Percentiles rank a stretch among this genome's conserved stretches.
These are phyloP conservation scores for Fonsecaea multimorphosa DNA, from an alignment of 2,329 filamentous ascomycete genomes.

Conservation along the genomic window DNA sequence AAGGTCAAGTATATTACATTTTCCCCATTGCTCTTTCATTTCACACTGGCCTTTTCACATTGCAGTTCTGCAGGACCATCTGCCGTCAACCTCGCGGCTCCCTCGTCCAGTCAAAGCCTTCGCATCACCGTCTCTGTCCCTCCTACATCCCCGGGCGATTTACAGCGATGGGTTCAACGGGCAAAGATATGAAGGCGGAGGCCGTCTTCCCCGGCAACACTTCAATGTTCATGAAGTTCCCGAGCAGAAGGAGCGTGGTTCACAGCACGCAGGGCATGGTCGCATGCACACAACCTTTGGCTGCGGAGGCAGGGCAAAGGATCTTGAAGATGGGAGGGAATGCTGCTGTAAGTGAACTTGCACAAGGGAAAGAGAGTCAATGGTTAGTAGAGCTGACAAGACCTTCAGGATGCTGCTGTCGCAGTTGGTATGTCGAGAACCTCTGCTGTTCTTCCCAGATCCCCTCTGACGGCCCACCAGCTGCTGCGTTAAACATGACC, in stretches of 20 bases:
- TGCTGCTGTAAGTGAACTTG: conserved; percentile 72
- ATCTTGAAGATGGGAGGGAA: conserved; percentile 89
- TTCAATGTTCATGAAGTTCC: conserved; percentile 63
- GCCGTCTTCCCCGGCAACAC: conserved; percentile 59
- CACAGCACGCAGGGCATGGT: conserved; percentile 94
- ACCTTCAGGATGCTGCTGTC: conserved; percentile 83
- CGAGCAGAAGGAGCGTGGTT: conserved; percentile 86
- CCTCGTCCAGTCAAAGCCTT: not conserved
- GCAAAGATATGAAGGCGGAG: conserved; percentile 42
- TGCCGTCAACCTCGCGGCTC: not conserved
- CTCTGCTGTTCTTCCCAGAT: conserved; percentile 4
- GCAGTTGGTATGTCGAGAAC: conserved; percentile 70
- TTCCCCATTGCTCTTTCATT: not conserved
- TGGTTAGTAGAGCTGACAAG: not conserved
- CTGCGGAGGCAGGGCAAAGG: conserved; percentile 83
- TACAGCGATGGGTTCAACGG: conserved; percentile 30
- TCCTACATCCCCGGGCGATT: not conserved
- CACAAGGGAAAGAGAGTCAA: not conserved
- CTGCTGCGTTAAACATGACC: conserved; percentile 89
- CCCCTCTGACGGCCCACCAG: conserved; percentile 52
- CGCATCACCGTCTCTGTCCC: not conserved
- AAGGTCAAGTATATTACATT: not conserved
- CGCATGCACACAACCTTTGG: conserved; percentile 85
- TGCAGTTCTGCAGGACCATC: not conserved
- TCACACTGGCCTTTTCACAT: not conserved